These are phyloP conservation scores for Mentha longifolia DNA, from an alignment of 257 asterid species.

Conservation along the genomic window DNA sequence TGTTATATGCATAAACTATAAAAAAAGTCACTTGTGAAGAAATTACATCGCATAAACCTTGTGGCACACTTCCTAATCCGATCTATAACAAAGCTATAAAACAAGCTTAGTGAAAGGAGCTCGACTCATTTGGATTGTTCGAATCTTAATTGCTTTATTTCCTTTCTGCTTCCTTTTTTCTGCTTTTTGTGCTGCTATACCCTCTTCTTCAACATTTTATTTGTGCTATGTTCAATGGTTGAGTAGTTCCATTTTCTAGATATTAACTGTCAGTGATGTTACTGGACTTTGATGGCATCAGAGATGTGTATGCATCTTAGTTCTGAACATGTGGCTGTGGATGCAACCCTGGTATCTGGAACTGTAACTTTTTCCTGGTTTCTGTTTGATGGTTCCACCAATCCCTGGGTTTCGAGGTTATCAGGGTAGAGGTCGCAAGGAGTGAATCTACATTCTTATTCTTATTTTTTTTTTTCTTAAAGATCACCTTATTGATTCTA, in stretches of 20 bases:
- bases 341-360: neutral
- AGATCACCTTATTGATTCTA: neutral
- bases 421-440: neutral
- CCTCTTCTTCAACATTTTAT: neutral
- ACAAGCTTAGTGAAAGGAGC: conserved; percentile 9
- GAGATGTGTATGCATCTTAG: neutral
- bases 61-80: neutral
- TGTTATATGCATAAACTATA: neutral
- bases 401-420: neutral
- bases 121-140: neutral
- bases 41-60: neutral
- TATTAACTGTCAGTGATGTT: neutral
- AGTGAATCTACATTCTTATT: neutral
- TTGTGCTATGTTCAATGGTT: neutral
- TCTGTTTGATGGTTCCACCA: neutral
- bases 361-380: neutral
- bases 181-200: neutral
- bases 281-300: conserved; percentile 11
- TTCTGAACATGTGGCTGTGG: neutral
- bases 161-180: neutral
- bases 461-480: neutral
- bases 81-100: neutral
- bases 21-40: neutral
- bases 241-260: conserved; percentile 1
- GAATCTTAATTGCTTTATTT: neutral